phyloP scores from a whole-genome alignment of 768 basidiomycete genomes.

The Grammothele lineata region DNA sequence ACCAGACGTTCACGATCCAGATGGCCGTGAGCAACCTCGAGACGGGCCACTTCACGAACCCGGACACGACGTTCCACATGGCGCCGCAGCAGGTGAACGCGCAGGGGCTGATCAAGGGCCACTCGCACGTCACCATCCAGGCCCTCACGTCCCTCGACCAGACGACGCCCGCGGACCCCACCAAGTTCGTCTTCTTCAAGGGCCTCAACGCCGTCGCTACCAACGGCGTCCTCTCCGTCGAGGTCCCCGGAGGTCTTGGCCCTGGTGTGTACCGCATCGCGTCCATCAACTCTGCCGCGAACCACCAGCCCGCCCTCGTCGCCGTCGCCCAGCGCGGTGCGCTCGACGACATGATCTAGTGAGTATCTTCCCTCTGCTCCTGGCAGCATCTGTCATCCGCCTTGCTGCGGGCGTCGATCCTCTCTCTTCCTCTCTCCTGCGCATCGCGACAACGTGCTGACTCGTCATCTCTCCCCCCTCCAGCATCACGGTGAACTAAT shows the following conservation, averaged over 20 bases:
- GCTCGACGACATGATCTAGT: constrained; percentile 38
- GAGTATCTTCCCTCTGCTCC: constrained; percentile 5
- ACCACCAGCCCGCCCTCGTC: constrained; percentile 37
- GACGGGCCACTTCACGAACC: constrained; percentile 60
- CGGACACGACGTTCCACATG: constrained; percentile 45
- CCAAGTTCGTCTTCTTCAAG: constrained; percentile 61
- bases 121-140: constrained; percentile 55
- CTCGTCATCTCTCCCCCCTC: not conserved
- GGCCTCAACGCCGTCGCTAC: constrained; percentile 41
- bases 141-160: constrained; percentile 36
- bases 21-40: constrained; percentile 42
- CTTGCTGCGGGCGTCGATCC: no score
- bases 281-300: constrained; percentile 42
- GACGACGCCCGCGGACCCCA: constrained; percentile 41
- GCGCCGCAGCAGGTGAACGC: constrained; percentile 49
- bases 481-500: not conserved
- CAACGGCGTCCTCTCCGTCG: constrained; percentile 35
- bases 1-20: constrained; percentile 48
- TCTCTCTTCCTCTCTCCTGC: no score
- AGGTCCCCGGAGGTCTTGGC: constrained; percentile 38
- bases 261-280: constrained; percentile 38
- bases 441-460: not conserved
- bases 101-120: constrained; percentile 42
- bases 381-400: no score
- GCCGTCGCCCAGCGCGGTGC: constrained; percentile 39